Conservation (phyloP, 2,329 filamentous ascomycete species). For the Didymellaceae sp. region DNA sequence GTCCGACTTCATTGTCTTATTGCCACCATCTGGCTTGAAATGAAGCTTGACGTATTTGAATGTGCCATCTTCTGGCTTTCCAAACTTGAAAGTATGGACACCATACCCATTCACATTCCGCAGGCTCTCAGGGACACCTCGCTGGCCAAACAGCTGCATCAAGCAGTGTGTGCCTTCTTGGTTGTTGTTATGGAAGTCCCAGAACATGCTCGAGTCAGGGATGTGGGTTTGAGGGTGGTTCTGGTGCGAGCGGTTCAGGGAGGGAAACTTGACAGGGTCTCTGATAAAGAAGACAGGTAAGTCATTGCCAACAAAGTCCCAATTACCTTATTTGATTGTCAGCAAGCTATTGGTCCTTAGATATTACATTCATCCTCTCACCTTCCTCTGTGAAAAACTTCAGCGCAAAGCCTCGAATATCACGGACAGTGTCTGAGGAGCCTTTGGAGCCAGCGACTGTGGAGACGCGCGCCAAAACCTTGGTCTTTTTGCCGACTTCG, state of each 20-base stretch:
- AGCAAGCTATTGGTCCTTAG: no score
- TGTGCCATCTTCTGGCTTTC: conserved; percentile 49
- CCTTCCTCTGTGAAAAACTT: conserved; percentile 62
- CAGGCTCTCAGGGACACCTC: conserved; percentile 57
- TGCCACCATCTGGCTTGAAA: conserved; percentile 56
- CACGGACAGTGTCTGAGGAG: conserved; percentile 56
- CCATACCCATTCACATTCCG: conserved; percentile 57
- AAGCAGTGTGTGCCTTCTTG: conserved; percentile 59
- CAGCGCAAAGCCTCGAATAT: conserved; percentile 58
- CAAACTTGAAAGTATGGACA: conserved; percentile 54
- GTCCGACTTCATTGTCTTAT: conserved; percentile 53
- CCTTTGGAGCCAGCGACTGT: conserved; percentile 57
- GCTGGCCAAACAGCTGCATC: conserved; percentile 60
- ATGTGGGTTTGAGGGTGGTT: conserved; percentile 44
- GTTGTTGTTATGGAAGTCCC: conserved; percentile 53
- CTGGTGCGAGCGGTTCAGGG: conserved; percentile 48
- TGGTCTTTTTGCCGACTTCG: conserved; percentile 61
- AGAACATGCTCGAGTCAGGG: conserved; percentile 49
- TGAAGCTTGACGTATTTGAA: conserved; percentile 61
- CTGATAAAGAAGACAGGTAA: conserved; percentile 54
- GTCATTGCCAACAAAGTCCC: conserved; percentile 58
- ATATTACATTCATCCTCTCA: no score
- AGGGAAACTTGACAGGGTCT: conserved; percentile 53
- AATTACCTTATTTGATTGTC: no score
- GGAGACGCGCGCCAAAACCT: conserved; percentile 56